Base-by-base conservation (phyloP, 768 basidiomycete species). In the Tremella yokohamensis region DNA sequence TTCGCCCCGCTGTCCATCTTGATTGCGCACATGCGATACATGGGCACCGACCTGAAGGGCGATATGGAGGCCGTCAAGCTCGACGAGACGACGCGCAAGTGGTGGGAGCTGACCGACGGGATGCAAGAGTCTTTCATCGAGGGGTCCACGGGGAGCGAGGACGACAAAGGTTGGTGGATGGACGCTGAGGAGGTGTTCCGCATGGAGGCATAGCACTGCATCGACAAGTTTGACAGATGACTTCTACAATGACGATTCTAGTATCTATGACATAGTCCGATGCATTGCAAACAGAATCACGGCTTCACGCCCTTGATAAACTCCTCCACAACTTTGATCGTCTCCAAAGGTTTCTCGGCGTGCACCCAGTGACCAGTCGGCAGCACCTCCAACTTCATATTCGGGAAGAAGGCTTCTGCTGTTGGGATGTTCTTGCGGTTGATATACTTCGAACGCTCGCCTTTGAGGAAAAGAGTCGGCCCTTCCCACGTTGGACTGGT, bases 351-450 rank as follows among this genome's bases (percentile, higher is more conserved):
- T 82, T 81, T 82, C 71, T 93, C 90, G 15, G 88, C 87, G 62
- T 93, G 90, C 18, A 93, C 87, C 92, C 92, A 97, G 75, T 97
- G 92, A 0, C 86, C 85, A 0, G 90, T 79, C 57, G 90, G 85
- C 24, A 94, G 76, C 22, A 76, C 80, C 68, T 84, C 82, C 8
- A 93, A 66, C 9, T 64, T 70, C 79, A 84, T 82, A 38, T 81
- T 78, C 0, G 91, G 90, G 78, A 94, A 96, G 75, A 89, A 89
- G 25, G 80, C 70, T 58, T 82, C 72, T 40, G 85, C 82, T 6
- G 82, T 63, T 0, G 84, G 83, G 7, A 84, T 76, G 68, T 92
- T 90, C 54, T 83, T 80, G 22, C 80, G 77, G 62, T 90, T 91
- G 70, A 92, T 84, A 76, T 87, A 88, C 83, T 82, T 82, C 82